Conservation (phyloP, 2,329 filamentous ascomycete species). For the Lizonia empirigonia region DNA sequence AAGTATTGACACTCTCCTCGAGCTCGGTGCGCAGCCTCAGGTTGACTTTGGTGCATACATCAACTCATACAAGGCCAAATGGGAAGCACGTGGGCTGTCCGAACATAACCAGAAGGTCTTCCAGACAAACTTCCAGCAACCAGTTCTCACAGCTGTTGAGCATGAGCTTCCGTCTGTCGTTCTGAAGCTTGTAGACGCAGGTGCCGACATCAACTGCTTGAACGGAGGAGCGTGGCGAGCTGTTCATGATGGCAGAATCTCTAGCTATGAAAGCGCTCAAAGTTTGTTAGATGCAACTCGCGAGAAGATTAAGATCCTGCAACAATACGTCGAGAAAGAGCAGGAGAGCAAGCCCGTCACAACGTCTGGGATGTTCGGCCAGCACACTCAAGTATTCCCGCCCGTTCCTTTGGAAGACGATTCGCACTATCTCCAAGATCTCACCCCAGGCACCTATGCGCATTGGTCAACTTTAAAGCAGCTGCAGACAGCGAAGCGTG, state of each 20-base stretch:
- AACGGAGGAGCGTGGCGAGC: constrained; percentile 48
- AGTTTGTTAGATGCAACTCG: constrained; percentile 67
- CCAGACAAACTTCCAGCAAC: constrained; percentile 61
- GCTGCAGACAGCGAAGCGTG: constrained; percentile 46
- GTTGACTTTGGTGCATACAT: constrained; percentile 70
- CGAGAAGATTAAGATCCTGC: constrained; percentile 52
- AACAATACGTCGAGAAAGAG: constrained; percentile 14
- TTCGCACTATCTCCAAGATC: constrained; percentile 56
- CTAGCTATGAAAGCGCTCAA: constrained; percentile 49
- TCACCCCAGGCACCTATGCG: constrained; percentile 64
- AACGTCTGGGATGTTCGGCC: neutral
- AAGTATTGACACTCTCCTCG: constrained; percentile 56
- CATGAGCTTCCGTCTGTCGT: constrained; percentile 60
- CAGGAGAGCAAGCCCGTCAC: neutral
- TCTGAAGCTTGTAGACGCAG: constrained; percentile 64
- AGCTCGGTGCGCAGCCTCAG: constrained; percentile 63
- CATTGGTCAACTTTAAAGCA: constrained; percentile 58
- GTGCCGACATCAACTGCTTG: constrained; percentile 69
- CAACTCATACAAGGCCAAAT: constrained; percentile 58
- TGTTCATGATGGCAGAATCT: constrained; percentile 27
- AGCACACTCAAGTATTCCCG: neutral
- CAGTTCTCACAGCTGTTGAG: constrained; percentile 66
- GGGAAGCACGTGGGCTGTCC: constrained; percentile 42
- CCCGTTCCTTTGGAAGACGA: constrained; percentile 50
- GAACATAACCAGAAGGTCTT: constrained; percentile 60